A percentile compares a stretch with the other conserved stretches of the same genome.
phyloP scores from a whole-genome alignment of 2,329 filamentous ascomycete species.

The Didymella sp. region DNA sequence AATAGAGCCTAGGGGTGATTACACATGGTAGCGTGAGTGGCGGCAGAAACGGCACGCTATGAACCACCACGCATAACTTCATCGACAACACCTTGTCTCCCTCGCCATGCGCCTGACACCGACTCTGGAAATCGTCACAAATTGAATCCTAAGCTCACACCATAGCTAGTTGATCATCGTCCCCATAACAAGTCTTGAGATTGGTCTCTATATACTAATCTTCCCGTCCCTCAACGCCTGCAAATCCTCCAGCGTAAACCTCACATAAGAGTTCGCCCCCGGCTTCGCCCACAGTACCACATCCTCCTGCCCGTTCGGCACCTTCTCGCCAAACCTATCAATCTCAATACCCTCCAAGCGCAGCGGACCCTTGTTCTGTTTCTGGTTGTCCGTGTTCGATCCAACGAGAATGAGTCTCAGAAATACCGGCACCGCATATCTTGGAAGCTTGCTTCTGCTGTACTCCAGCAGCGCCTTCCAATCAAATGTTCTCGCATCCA shows the following conservation, averaged over 20 bases:
- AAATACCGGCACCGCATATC: constrained; percentile 78
- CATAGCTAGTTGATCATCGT: too few relatives aligned
- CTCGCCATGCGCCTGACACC: too few relatives aligned
- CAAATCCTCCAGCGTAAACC: constrained; percentile 30
- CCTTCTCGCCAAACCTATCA: constrained; percentile 41
- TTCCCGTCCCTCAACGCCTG: constrained; percentile 30
- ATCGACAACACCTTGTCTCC: too few relatives aligned
- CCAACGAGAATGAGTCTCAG: constrained; percentile 65
- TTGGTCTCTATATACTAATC: constrained; percentile 16
- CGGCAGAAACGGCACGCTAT: too few relatives aligned
- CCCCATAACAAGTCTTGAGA: too few relatives aligned
- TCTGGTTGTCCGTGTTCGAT: constrained; percentile 74
- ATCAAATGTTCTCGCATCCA: constrained; percentile 34
- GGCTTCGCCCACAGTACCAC: constrained; percentile 40
- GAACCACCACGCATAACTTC: too few relatives aligned
- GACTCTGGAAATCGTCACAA: too few relatives aligned
- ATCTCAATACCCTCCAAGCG: constrained; percentile 71
- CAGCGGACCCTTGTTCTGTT: constrained; percentile 76
- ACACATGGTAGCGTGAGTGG: too few relatives aligned
- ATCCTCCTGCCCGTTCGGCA: constrained; percentile 32
- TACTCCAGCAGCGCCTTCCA: constrained; percentile 36
- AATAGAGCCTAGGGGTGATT: too few relatives aligned
- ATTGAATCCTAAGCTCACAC: too few relatives aligned
- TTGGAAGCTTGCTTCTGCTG: constrained; percentile 58
- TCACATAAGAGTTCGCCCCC: constrained; percentile 33